Evolutionary conservation across 1,284 basidiomycete genomes (phyloP).

Genomic region (Moniliophthora roreri): DNA sequence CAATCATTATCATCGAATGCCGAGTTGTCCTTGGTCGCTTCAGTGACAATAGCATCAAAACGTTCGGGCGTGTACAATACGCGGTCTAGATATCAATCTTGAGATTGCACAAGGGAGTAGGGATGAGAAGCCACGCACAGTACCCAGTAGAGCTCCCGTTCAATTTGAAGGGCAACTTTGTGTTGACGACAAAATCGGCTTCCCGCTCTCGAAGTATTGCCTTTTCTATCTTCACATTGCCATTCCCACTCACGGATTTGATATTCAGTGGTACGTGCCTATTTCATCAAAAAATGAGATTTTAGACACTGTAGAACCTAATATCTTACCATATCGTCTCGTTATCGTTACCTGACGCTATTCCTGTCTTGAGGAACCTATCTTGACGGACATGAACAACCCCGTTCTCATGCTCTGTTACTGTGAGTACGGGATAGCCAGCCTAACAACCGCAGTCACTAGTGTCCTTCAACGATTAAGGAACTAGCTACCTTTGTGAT

Average conservation of each 20-base stretch:
- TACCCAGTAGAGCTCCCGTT: conserved; percentile 91
- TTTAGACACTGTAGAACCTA: conserved; percentile 30
- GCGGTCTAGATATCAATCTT: conserved; percentile 53
- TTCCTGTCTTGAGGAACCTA: conserved; percentile 89
- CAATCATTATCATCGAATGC: conserved; percentile 83
- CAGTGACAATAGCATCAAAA: conserved; percentile 76
- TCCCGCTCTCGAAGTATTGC: conserved; percentile 74
- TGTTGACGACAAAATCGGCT: conserved; percentile 67
- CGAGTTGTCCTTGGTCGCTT: conserved; percentile 67
- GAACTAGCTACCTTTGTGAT: conserved; percentile 71
- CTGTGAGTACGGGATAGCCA: conserved; percentile 87
- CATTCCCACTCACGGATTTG: conserved; percentile 59
- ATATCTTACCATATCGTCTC: conserved; percentile 81
- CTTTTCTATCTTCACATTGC: conserved; percentile 64
- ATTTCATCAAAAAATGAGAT: conserved; percentile 2
- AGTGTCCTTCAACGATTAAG: neutral
- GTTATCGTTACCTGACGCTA: conserved; percentile 80
- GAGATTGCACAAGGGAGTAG: neutral
- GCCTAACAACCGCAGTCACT: conserved; percentile 40
- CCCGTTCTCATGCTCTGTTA: conserved; percentile 75
- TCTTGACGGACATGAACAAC: conserved; percentile 89
- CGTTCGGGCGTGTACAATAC: conserved; percentile 87
- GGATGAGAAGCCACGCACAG: conserved; percentile 52
- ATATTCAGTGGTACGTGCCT: conserved; percentile 85
- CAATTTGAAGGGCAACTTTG: conserved; percentile 77